These are phyloP conservation scores for Leccinum pachyderme DNA, from an alignment of 1,284 basidiomycete species.

Conservation along the genomic window DNA sequence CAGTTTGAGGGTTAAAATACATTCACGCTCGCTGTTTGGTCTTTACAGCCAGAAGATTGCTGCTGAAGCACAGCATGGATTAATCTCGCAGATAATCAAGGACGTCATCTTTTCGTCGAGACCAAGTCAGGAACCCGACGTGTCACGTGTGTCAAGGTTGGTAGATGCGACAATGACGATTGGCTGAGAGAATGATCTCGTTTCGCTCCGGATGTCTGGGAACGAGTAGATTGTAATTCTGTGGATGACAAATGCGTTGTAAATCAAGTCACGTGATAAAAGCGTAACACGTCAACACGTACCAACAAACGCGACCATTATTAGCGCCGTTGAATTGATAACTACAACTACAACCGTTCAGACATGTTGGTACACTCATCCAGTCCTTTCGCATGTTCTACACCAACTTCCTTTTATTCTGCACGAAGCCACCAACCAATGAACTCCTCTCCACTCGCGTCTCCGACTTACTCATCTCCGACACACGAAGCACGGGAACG, in stretches of 20 bases:
- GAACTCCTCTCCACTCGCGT: conserved; percentile 49
- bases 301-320: conserved; percentile 22
- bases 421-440: conserved; percentile 36
- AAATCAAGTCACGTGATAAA: conserved; percentile 16
- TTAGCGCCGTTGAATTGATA: neutral
- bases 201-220: neutral
- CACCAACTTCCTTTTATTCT: conserved; percentile 15
- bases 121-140: conserved; percentile 36
- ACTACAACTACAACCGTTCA: neutral
- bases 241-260: neutral
- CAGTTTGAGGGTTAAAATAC: neutral
- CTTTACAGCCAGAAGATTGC: conserved; percentile 74
- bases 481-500: conserved; percentile 38
- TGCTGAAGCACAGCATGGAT: conserved; percentile 86
- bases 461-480: conserved; percentile 39
- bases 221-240: neutral
- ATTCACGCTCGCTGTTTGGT: conserved; percentile 2
- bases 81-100: conserved; percentile 88
- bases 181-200: conserved; percentile 12
- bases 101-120: conserved; percentile 78
- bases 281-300: conserved; percentile 25
- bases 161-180: conserved; percentile 42
- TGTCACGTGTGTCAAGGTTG: conserved; percentile 30
- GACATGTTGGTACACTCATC: neutral
- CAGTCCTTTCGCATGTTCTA: neutral